Base-by-base conservation (phyloP, 257 asterid species). In the Capsicum rhomboideum region DNA sequence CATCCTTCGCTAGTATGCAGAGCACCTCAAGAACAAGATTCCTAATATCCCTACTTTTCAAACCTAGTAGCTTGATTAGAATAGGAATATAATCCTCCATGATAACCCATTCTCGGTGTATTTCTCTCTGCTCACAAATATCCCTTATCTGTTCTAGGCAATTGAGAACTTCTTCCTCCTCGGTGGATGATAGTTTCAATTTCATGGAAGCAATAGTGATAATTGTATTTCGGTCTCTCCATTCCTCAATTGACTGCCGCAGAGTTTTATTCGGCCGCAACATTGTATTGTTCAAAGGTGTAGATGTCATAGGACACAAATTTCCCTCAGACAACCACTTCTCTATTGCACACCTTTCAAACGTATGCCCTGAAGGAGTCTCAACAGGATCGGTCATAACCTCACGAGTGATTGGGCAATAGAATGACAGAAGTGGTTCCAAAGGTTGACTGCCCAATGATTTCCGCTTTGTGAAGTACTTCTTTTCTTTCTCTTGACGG, bases 341-440 rank as follows among this genome's bases (percentile, higher is more conserved):
- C 87, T 88, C 93, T 59, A 92, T 91, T 63, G 92, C 91, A 53
- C 86, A 85, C 89, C 94, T 88, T 88, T 92, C 97, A 14, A 86
- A 91, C 0, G 94, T 91, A 81, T 89, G 93, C 67, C 97, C 94
- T 10, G 88, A 86, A 83, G 94, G 93, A 63, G 93, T 87, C 86
- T 92, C 97, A 34, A 91, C 93, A 9, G 94, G 97, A 86, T 92
- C 94, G 18, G 83, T 66, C 97, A 92, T 92, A 72, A 91, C 94
- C 53, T 91, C 93, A 69, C 72, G 78, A n/a, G 93, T 90, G 49
- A 92, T 89, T 6, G 93, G 94, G 89, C 97, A 92, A 71, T 55
- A 78, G 71, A 92, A 92, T 17, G 97, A 88, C 86, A 18, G 69
- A 17, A 92, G 93, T 58, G 96, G 89, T 58, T 92, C 93, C 55